A percentile compares a stretch with the other conserved stretches of the same genome.
phyloP scores from a whole-genome alignment of 805 yeast species.

The Yarrowia alimentaria region DNA sequence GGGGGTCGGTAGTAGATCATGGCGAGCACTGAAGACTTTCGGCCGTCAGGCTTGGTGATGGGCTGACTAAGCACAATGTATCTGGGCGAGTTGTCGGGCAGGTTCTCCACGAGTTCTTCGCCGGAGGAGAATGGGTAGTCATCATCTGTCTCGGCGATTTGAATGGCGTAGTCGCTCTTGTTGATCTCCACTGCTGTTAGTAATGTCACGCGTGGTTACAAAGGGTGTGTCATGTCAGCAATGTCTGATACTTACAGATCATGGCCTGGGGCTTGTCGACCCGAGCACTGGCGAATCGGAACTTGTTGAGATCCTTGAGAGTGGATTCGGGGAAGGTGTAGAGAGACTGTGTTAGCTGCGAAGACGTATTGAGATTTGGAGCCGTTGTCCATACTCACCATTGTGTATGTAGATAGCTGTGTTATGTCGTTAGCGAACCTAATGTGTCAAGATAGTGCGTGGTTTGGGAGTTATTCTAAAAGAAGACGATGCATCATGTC shows the following conservation, averaged over 20 bases:
- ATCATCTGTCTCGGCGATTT: slow-evolving; percentile 42
- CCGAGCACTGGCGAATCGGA: slow-evolving; percentile 70
- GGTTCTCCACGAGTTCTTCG: slow-evolving; percentile 66
- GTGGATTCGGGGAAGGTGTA: slow-evolving; percentile 66
- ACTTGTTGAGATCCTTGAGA: slow-evolving; percentile 58
- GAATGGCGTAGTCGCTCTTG: slow-evolving; percentile 29
- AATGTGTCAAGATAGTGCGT: no score
- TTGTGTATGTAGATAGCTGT: slow-evolving; percentile 6
- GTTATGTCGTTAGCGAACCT: no score
- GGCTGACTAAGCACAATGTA: slow-evolving; percentile 78
- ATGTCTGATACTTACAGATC: slow-evolving; percentile 47
- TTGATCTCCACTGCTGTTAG: slow-evolving; percentile 28
- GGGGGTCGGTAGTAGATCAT: slow-evolving; percentile 86
- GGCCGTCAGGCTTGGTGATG: slow-evolving; percentile 63
- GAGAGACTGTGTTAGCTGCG: slow-evolving; percentile 41
- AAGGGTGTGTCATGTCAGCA: neutral
- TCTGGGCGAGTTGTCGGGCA: slow-evolving; percentile 81
- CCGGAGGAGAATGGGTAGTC: slow-evolving; percentile 50
- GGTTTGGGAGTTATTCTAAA: no score
- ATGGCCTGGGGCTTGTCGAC: slow-evolving; percentile 59
- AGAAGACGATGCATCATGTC: no score
- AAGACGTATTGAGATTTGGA: neutral
- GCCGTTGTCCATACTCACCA: slow-evolving; percentile 9
- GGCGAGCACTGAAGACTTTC: slow-evolving; percentile 70
- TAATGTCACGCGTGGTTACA: neutral